Conservation (phyloP, 768 basidiomycete genomes). For the Mycena chlorophos region DNA sequence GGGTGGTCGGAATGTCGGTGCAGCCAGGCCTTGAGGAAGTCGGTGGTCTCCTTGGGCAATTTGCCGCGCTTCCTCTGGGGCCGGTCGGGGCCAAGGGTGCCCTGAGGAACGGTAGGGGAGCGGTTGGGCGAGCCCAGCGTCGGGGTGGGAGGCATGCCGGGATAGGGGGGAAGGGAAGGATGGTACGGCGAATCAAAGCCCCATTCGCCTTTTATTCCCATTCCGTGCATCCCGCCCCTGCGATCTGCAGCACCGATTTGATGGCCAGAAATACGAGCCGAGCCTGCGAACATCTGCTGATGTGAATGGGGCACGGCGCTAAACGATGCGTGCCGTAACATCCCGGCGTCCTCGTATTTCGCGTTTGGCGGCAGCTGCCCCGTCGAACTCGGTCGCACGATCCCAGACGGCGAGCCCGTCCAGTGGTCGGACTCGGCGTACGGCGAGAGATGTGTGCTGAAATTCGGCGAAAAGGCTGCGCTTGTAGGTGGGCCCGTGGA, state of each 20-base stretch:
- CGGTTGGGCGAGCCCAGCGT: conserved; percentile 53
- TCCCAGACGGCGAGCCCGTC: conserved; percentile 54
- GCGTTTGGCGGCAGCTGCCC: conserved; percentile 55
- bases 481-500: conserved; percentile 53
- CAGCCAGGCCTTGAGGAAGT: conserved; percentile 86
- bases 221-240: conserved; percentile 53
- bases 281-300: conserved; percentile 63
- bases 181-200: conserved; percentile 63
- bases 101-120: conserved; percentile 53
- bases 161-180: conserved; percentile 45
- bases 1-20: conserved; percentile 88
- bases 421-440: conserved; percentile 56
- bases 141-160: conserved; percentile 46
- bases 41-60: conserved; percentile 87
- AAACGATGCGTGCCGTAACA: conserved; percentile 68
- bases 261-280: conserved; percentile 72
- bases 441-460: conserved; percentile 44
- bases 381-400: conserved; percentile 69
- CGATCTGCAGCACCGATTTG: conserved; percentile 53
- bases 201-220: conserved; percentile 79
- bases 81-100: conserved; percentile 70
- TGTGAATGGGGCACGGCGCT: conserved; percentile 39
- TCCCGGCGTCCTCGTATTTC: conserved; percentile 73
- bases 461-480: conserved; percentile 49
- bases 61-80: conserved; percentile 84